Percentiles rank a stretch among this genome's conserved stretches.
These are phyloP conservation scores for Aspergillus ochraceus DNA, from an alignment of 2,329 filamentous ascomycete genomes.

Conservation along the genomic window DNA sequence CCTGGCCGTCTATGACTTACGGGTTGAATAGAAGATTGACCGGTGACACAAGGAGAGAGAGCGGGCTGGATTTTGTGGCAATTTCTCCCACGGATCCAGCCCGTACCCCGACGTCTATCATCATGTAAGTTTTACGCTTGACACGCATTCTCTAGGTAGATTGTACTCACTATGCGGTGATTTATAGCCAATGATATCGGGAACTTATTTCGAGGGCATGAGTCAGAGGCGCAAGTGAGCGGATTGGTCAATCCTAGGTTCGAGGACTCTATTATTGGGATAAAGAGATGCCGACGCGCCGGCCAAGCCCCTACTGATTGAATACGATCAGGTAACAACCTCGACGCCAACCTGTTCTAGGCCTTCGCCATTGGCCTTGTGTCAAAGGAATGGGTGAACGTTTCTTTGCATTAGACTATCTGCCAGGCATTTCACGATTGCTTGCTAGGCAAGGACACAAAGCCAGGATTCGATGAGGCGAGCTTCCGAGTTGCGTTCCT, in stretches of 20 bases:
- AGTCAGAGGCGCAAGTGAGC: background rate
- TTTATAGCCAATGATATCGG: background rate
- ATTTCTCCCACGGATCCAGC: background rate
- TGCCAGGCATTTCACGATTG: too few species aligned
- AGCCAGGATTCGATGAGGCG: background rate
- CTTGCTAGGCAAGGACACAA: background rate
- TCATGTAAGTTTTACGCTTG: too few species aligned
- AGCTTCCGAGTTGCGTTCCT: background rate
- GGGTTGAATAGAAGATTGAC: too few species aligned
- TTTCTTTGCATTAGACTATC: background rate
- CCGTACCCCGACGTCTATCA: too few species aligned
- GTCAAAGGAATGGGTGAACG: background rate
- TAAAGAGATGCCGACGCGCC: too few species aligned
- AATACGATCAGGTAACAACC: background rate
- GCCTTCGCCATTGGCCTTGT: background rate
- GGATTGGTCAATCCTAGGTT: background rate
- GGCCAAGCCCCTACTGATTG: background rate
- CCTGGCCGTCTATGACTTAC: background rate
- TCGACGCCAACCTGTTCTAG: background rate
- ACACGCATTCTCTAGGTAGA: background rate
- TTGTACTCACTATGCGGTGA: background rate
- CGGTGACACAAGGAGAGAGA: too few species aligned
- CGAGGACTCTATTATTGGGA: too few species aligned
- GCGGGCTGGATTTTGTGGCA: too few species aligned
- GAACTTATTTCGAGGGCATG: background rate